Base-by-base conservation (phyloP, 306 rosid genomes). In the Cyamopsis tetragonoloba region DNA sequence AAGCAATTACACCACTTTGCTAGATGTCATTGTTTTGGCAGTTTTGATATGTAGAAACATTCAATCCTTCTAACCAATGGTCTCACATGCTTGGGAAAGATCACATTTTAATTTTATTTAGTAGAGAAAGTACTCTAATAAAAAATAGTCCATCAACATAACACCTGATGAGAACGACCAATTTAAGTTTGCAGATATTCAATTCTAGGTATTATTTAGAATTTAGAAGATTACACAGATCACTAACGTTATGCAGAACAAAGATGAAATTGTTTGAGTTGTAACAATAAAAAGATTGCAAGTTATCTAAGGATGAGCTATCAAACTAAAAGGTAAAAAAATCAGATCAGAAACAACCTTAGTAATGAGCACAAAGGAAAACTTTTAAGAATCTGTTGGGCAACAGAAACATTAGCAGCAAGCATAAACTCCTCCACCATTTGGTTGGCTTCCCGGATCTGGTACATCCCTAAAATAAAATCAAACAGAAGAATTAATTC, bases 351-450 rank as follows among this genome's bases (percentile, higher is more conserved):
- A 63, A 43, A 74, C 64, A 71, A 85, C 99, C 99, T 90, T 81
- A 93, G 78, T 30, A 93, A 75, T 23, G 99, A 85, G 79, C 95
- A 90, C 13, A 62, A 24, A 11, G 99, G 83, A 55, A 88, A 93
- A 70, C 80, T 86, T 60, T 86, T 71, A 32, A 93, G 97, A 70
- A 93, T 90, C 73, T 90, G 88, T 73, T 85, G 83, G 6, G 99
- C 96, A 49, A 93, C 97, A 2, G 99, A 86, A 77, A 93, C 88
- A 73, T 93, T 90, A 65, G 99, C 99, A 34, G 99, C 92, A 83
- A 93, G 99, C 99, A 93, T 93, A 79, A 93, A 93, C 88, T 93
- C 99, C 89, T 93, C 99, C 57, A 93, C 97, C 99, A 93, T 90
- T 85, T 93, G 97, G 73, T 93, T 93, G 71, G 99, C 96, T 84